Evolutionary conservation across 306 rosid genomes (phyloP).

Genomic region (Lathyrus aphaca): DNA sequence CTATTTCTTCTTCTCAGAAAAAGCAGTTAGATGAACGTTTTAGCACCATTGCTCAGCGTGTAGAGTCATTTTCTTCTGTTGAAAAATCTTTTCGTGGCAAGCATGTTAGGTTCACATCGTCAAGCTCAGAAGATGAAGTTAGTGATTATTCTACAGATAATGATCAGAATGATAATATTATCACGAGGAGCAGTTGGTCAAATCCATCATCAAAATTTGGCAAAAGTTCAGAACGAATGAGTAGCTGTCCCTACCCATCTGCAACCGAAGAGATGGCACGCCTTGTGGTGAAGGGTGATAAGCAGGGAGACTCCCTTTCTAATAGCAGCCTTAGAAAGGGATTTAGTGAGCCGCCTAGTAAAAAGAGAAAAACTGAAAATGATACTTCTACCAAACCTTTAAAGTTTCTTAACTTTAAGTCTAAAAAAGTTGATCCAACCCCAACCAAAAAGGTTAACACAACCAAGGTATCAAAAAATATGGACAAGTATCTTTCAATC

Average conservation of each 20-base stretch:
- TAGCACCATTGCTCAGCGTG: conserved; percentile 69
- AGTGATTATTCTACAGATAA: conserved; percentile 48
- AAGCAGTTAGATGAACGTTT: conserved; percentile 66
- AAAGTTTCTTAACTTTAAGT: conserved; percentile 40
- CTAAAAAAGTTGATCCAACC: conserved; percentile 41
- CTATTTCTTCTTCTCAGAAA: conserved; percentile 53
- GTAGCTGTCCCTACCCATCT: conserved; percentile 91
- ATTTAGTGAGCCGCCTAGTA: conserved; percentile 44
- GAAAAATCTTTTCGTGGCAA: conserved; percentile 63
- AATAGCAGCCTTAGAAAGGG: conserved; percentile 44
- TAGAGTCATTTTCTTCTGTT: conserved; percentile 68
- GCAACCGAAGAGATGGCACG: conserved; percentile 77
- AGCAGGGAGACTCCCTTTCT: conserved; percentile 35
- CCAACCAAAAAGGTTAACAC: conserved; percentile 27
- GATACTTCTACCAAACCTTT: conserved; percentile 30
- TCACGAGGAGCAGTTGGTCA: conserved; percentile 36
- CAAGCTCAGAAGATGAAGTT: conserved; percentile 69
- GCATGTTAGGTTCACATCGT: conserved; percentile 66
- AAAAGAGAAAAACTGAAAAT: conserved; percentile 49
- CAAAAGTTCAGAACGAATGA: conserved; percentile 58
- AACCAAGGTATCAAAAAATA: conserved; percentile 18
- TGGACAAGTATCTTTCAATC: conserved; percentile 46
- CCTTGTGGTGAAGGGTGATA: conserved; percentile 62
- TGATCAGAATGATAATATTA: conserved; percentile 42
- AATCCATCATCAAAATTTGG: conserved; percentile 48